Percentiles rank a stretch among this genome's conserved stretches.
These are phyloP conservation scores for Guadua angustifolia DNA, from an alignment of 176 grass and related monocot genomes.

Conservation along the genomic window DNA sequence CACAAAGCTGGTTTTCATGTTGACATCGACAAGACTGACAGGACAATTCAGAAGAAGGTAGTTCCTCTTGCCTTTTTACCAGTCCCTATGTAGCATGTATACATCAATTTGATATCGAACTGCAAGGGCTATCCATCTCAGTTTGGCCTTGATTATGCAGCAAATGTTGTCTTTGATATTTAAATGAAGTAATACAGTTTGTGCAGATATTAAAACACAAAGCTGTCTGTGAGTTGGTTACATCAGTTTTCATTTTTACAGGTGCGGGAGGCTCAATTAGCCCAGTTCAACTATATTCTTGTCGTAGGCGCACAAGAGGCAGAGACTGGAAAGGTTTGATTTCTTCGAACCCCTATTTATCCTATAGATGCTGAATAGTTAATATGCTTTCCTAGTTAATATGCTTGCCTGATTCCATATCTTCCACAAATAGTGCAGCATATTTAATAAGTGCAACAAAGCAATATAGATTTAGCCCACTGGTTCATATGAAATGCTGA, in stretches of 20 bases:
- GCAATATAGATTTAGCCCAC: neutral
- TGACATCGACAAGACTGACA: conserved; percentile 78
- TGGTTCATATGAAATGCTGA: conserved; percentile 24
- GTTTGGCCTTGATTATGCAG: conserved; percentile 22
- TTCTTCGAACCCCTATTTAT: neutral
- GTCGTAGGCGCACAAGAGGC: conserved; percentile 91
- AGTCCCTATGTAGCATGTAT: neutral
- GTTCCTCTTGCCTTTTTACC: conserved; percentile 6
- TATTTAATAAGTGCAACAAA: neutral
- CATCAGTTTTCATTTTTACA: conserved; percentile 42
- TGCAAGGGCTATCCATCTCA: neutral
- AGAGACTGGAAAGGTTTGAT: conserved; percentile 65
- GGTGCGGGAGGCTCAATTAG: conserved; percentile 87
- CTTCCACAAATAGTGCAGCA: neutral
- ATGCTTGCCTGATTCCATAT: neutral
- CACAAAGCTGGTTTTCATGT: conserved; percentile 79
- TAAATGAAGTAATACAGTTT: neutral
- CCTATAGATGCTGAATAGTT: neutral
- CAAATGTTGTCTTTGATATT: neutral
- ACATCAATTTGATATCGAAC: conserved; percentile 9
- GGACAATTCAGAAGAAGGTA: conserved; percentile 99
- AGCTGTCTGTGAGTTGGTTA: conserved; percentile 29
- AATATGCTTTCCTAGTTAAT: neutral
- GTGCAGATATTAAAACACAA: neutral
- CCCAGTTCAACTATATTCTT: conserved; percentile 97